These are phyloP conservation scores for Musa balbisiana DNA, from an alignment of 202 grass and related monocot species.

Conservation along the genomic window DNA sequence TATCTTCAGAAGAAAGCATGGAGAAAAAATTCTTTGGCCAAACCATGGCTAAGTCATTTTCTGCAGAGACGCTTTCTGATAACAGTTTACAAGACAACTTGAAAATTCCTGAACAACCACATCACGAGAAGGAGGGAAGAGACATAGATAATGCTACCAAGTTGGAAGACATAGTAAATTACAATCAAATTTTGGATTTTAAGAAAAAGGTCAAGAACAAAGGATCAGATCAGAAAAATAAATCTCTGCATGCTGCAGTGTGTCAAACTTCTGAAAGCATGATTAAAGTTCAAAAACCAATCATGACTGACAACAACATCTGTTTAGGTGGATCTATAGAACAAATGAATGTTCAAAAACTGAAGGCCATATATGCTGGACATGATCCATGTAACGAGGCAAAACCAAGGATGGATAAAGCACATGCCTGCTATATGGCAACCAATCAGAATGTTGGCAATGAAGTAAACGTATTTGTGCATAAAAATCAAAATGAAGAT, in stretches of 20 bases:
- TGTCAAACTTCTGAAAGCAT: background rate
- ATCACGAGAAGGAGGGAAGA: background rate
- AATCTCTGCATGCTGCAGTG: background rate
- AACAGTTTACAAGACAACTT: conserved; percentile 26
- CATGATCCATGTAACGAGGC: background rate
- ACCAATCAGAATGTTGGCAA: background rate
- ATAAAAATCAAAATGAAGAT: conserved; percentile 3
- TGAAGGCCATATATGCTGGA: background rate
- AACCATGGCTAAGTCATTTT: conserved; percentile 37
- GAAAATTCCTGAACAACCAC: conserved; percentile 3
- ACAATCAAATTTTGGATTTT: background rate
- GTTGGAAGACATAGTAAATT: background rate
- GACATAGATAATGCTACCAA: background rate
- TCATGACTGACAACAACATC: background rate
- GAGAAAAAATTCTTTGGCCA: conserved; percentile 17
- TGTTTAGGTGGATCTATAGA: background rate
- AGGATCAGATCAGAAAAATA: background rate
- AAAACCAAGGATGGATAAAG: background rate
- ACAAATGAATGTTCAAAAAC: background rate
- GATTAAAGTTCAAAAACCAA: background rate
- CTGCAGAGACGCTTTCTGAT: conserved; percentile 27
- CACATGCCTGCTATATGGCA: background rate
- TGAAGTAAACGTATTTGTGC: background rate
- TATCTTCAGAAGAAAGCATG: conserved; percentile 29
- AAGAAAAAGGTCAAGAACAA: background rate